Conservation (phyloP, 331 rosid genomes). For the Cydonia oblonga region DNA sequence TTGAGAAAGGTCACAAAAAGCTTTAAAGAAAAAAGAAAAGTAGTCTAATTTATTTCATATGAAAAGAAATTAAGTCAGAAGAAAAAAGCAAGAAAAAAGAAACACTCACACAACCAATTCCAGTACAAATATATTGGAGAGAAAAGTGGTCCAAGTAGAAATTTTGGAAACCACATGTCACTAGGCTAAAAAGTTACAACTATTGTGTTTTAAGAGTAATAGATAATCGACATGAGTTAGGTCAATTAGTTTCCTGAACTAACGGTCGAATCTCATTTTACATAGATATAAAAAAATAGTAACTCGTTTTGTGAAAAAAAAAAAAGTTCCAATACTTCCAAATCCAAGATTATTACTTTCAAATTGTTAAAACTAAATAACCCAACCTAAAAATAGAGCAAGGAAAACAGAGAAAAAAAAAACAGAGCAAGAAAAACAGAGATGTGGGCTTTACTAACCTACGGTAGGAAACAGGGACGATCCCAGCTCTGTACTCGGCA, state of each 20-base stretch:
- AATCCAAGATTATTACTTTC: background rate
- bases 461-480: slow-evolving; percentile 49
- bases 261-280: no score
- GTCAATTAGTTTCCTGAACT: no score
- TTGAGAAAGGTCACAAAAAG: background rate
- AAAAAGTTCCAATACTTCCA: background rate
- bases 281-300: no score
- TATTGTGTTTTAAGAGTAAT: no score
- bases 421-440: background rate
- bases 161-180: background rate
- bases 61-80: background rate
- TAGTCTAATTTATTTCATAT: background rate
- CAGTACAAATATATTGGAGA: no score
- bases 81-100: background rate
- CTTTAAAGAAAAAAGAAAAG: background rate
- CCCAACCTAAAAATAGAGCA: background rate
- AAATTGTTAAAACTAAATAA: background rate
- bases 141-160: background rate
- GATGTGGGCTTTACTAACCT: slow-evolving; percentile 15
- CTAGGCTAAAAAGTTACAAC: background rate
- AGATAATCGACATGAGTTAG: no score
- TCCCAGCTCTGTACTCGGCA: slow-evolving; percentile 59
- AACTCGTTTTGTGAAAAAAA: no score
- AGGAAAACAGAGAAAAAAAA: background rate
- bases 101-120: background rate